Evolutionary conservation across 2,329 filamentous ascomycete species (phyloP).

Genomic region (Thielaviopsis punctulata): DNA sequence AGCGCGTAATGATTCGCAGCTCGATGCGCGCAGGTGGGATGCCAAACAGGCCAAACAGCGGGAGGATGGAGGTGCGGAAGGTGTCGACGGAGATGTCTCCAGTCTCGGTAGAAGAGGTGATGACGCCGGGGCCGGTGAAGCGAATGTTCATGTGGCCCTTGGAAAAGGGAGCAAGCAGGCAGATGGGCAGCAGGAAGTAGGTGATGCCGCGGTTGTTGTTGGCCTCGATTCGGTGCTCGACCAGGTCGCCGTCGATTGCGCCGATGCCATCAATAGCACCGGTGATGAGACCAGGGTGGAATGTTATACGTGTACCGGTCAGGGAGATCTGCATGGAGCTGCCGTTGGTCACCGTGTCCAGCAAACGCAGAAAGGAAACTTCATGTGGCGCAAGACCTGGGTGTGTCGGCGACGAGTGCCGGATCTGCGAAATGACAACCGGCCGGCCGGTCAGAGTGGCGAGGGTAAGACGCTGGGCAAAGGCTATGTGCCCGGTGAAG

Average conservation of each 20-base stretch:
- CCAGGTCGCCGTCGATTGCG: constrained; percentile 51
- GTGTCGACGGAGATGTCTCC: constrained; percentile 87
- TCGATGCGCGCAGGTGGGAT: constrained; percentile 69
- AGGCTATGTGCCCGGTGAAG: constrained; percentile 70
- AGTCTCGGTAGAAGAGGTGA: constrained; percentile 66
- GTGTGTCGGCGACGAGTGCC: constrained; percentile 65
- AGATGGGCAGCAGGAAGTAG: constrained; percentile 82
- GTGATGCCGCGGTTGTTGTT: constrained; percentile 67
- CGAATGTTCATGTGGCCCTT: constrained; percentile 82
- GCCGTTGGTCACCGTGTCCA: constrained; percentile 91
- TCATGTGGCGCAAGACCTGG: constrained; percentile 86
- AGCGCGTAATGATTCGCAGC: constrained; percentile 62
- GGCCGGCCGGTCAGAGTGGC: constrained; percentile 81
- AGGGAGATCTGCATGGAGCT: constrained; percentile 89
- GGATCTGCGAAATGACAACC: constrained; percentile 86
- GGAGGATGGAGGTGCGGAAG: constrained; percentile 81
- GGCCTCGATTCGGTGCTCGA: constrained; percentile 64
- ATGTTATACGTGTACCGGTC: constrained; percentile 84
- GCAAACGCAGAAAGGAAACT: constrained; percentile 84
- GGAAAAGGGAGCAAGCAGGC: constrained; percentile 79
- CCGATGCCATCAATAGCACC: constrained; percentile 64
- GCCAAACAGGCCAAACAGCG: constrained; percentile 77
- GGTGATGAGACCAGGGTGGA: constrained; percentile 81
- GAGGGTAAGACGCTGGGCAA: constrained; percentile 71
- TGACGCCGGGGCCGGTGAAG: constrained; percentile 80